A percentile compares a stretch with the other conserved stretches of the same genome.
Conservation (phyloP, 2,329 filamentous ascomycete genomes). For the Westerdykella aurantiaca region DNA sequence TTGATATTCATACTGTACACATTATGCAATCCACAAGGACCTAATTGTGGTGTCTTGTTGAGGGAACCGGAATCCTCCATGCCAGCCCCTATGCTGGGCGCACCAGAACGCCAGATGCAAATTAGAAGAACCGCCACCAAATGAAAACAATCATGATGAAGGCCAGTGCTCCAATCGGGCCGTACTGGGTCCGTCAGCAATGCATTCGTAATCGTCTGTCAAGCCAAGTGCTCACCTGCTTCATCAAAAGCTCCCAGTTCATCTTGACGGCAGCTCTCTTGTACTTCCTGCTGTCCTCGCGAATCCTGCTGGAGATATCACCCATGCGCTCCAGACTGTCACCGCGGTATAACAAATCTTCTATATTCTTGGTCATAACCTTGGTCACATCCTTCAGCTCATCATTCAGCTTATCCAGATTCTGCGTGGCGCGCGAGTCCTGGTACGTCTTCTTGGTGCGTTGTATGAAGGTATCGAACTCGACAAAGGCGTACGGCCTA, state of each 20-base stretch:
- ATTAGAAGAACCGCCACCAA: conserved; percentile 86
- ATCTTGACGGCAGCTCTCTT: conserved; percentile 86
- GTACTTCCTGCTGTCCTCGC: conserved; percentile 94
- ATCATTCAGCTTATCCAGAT: conserved; percentile 91
- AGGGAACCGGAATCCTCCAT: too few species aligned
- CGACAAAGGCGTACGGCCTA: conserved; percentile 92
- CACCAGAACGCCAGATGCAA: background rate
- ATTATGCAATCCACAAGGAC: background rate
- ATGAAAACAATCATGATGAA: conserved; percentile 81
- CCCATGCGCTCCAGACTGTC: conserved; percentile 96
- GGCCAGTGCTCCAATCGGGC: conserved; percentile 75
- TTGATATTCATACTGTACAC: background rate
- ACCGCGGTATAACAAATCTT: conserved; percentile 90
- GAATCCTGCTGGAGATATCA: conserved; percentile 77
- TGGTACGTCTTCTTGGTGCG: conserved; percentile 92
- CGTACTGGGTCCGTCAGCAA: conserved; percentile 55
- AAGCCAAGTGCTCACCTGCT: conserved; percentile 57
- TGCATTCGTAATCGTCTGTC: conserved; percentile 1
- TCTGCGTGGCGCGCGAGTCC: conserved; percentile 82
- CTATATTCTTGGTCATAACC: conserved; percentile 99
- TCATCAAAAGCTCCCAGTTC: conserved; percentile 94
- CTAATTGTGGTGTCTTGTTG: too few species aligned
- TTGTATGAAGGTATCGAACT: conserved; percentile 95
- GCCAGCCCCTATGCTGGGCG: too few species aligned
- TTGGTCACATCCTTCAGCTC: conserved; percentile 97